Conservation (phyloP, 1,284 basidiomycete genomes). For the Trichosporon sp. region DNA sequence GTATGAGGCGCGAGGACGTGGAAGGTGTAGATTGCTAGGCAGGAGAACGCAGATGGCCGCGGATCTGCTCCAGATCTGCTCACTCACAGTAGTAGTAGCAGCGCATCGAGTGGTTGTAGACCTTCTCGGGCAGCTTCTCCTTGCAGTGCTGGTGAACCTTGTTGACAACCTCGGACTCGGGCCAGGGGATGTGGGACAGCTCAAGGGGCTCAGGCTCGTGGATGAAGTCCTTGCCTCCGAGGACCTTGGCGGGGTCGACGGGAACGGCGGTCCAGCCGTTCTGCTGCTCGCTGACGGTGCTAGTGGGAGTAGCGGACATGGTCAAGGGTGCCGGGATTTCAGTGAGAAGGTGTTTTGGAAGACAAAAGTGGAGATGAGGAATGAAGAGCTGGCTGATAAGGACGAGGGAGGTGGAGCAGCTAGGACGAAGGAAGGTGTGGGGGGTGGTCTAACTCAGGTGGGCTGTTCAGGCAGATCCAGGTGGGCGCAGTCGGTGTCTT, state of each 20-base stretch:
- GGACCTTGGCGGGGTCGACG: background rate
- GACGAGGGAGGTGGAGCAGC: background rate
- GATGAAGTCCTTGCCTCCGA: background rate
- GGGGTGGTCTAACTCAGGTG: background rate
- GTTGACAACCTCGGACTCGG: constrained; percentile 15
- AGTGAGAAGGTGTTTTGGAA: too few species aligned
- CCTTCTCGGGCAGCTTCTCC: constrained; percentile 50
- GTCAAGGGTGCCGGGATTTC: background rate
- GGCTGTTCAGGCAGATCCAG: too few species aligned
- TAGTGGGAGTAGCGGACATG: background rate
- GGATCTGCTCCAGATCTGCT: background rate
- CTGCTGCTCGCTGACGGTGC: background rate
- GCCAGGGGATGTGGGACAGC: background rate
- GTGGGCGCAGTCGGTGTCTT: background rate
- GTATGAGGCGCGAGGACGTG: too few species aligned
- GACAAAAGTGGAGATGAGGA: background rate
- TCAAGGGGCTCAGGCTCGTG: background rate
- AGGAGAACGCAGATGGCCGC: background rate
- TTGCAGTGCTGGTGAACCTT: constrained; percentile 15
- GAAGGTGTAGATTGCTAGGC: too few species aligned
- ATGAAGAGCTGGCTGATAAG: too few species aligned
- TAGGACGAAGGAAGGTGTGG: background rate
- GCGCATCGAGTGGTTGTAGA: constrained; percentile 55
- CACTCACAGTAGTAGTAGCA: constrained; percentile 45
- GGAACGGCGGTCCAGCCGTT: constrained; percentile 10